Evolutionary conservation across 306 rosid species (phyloP).

Genomic region (Cicer yamashitae): DNA sequence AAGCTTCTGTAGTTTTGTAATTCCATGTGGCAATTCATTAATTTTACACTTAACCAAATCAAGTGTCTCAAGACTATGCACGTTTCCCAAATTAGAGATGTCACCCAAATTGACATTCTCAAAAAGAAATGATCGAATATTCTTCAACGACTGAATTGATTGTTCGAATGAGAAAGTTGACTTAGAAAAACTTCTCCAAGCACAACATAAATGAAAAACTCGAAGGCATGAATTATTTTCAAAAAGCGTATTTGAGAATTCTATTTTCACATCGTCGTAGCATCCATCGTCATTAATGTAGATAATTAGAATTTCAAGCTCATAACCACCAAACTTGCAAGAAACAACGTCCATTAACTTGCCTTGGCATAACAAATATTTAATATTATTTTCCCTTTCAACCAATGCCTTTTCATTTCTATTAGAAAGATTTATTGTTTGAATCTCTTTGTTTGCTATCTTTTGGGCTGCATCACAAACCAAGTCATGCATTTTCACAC

Average conservation of each 20-base stretch:
- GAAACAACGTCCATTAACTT: background rate
- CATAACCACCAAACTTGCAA: background rate
- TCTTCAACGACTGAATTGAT: background rate
- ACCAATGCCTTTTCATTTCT: background rate
- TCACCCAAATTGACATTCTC: fast-evolving
- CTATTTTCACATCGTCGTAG: fast-evolving
- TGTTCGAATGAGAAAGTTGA: background rate
- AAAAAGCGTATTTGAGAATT: background rate
- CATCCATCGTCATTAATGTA: fast-evolving
- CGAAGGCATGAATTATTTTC: background rate
- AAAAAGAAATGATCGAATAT: background rate
- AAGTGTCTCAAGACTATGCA: constrained; percentile 23
- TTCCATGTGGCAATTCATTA: background rate
- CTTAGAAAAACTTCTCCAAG: no score
- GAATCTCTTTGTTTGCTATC: background rate
- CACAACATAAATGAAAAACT: background rate
- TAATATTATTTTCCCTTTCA: background rate
- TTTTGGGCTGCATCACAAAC: background rate
- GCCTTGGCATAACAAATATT: background rate
- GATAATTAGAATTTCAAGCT: constrained; percentile 22
- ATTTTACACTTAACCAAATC: fast-evolving
- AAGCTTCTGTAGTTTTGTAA: background rate
- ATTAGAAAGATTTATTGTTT: no score
- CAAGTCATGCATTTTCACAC: constrained; percentile 37
- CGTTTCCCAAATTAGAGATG: constrained; percentile 13